These are phyloP conservation scores for Fonsecaea monophora DNA, from an alignment of 2,329 filamentous ascomycete species.

Conservation along the genomic window DNA sequence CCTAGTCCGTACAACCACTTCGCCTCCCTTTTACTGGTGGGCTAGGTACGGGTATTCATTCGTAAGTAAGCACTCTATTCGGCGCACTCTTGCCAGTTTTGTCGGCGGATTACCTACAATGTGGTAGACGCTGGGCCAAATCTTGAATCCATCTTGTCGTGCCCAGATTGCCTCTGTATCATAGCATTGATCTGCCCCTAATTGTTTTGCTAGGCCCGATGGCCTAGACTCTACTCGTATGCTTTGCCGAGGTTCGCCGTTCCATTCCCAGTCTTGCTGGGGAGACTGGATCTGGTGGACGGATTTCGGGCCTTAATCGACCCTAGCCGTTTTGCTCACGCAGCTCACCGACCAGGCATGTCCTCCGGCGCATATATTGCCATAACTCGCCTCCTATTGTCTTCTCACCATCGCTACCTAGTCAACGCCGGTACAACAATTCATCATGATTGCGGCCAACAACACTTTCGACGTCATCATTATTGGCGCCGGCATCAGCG, in stretches of 20 bases:
- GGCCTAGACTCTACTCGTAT: not conserved
- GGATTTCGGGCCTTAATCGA: not conserved
- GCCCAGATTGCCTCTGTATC: no score
- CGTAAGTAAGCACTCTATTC: no score
- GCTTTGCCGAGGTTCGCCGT: not conserved
- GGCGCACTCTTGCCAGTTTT: no score
- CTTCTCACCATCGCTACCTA: not conserved
- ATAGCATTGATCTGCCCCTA: no score
- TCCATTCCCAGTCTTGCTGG: not conserved
- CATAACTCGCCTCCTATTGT: not conserved
- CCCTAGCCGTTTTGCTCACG: not conserved
- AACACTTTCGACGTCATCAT: conserved; percentile 64
- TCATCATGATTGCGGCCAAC: conserved; percentile 32
- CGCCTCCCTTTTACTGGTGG: no score
- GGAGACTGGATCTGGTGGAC: not conserved
- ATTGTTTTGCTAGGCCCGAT: not conserved
- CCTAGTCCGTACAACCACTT: no score
- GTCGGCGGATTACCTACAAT: no score
- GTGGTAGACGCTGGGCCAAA: no score
- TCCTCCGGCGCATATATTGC: not conserved
- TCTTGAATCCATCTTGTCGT: no score
- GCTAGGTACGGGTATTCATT: no score
- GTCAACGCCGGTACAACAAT: not conserved
- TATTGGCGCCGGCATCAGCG: conserved; percentile 75
- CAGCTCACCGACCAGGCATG: not conserved